Evolutionary conservation across 345 rosid species (phyloP).

Genomic region (Eucalyptus paniculata): DNA sequence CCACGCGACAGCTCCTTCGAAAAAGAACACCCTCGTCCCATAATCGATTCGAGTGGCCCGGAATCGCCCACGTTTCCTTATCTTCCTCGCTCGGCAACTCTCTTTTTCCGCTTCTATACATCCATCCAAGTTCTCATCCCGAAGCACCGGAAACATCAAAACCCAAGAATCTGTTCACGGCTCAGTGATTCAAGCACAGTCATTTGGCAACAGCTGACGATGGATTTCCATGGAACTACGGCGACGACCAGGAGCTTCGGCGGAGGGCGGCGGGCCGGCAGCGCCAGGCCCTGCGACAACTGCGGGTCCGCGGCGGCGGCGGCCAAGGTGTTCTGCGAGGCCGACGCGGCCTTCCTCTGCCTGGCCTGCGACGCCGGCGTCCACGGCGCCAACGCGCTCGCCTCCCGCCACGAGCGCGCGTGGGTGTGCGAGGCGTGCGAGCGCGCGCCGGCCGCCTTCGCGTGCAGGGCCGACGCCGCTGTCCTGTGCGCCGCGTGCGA

Average conservation of each 20-base stretch:
- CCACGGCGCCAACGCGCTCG: constrained; percentile 7
- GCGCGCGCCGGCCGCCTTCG: constrained; percentile 28
- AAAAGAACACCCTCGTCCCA: background rate
- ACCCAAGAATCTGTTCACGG: background rate
- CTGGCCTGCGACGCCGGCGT: constrained; percentile 10
- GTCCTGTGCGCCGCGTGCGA: constrained; percentile 25
- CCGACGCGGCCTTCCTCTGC: constrained; percentile 23
- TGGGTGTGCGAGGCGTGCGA: constrained; percentile 42
- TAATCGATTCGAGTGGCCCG: background rate
- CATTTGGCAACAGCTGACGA: background rate
- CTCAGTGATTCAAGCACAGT: background rate
- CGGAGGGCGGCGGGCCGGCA: background rate
- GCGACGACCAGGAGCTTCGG: background rate
- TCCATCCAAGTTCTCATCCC: background rate
- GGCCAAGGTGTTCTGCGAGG: constrained; percentile 10
- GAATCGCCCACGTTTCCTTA: background rate
- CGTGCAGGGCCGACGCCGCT: constrained; percentile 36
- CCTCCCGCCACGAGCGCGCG: constrained; percentile 14
- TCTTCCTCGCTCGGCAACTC: background rate
- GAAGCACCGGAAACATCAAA: background rate
- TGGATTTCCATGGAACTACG: background rate
- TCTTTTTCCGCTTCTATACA: background rate
- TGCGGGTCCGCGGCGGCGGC: constrained; percentile 16
- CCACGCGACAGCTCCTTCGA: background rate
- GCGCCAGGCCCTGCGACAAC: constrained; percentile 20